Base-by-base conservation (phyloP, 345 rosid genomes). In the Microthlaspi erraticum region DNA sequence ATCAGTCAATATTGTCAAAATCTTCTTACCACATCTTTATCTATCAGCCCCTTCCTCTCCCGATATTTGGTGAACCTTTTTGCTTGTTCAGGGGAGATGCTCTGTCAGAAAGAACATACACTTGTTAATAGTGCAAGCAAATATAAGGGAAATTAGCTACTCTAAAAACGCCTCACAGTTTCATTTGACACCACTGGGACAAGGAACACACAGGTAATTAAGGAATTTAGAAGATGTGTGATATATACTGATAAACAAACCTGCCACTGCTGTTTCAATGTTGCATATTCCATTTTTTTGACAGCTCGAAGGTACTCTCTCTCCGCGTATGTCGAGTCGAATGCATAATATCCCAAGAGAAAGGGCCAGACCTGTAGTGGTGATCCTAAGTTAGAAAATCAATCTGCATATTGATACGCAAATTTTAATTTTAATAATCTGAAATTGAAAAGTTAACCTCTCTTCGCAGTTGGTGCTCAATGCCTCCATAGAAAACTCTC, bases 261-360 rank as follows among this genome's bases (percentile, higher is more conserved):
- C 98, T 93, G 86, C 98, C 98, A 93, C 79, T 93, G 97, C 60
- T 63, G 81, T 80, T 92, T 92, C 63, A 92, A 70, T n/a, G 89
- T 85, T 82, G 83, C 86, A 66, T 92, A 92, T 83, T 90, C 99
- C 42, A 66, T 68, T 80, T 51, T 86, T 80, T 84, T 95, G 49
- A 67, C 65, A 31, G 90, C 78, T 66, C 66, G 84, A 37, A 72
- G 86, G 75, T 81, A 86, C 62, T 87, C 91, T 84, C 98, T 85
- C 85, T 95, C 98, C 3, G 97, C 92, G 67, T 83, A 83, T 1
- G 98, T 89, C 23, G 98, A 91, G 59, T 91, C 95, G 78, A 78
- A 88, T 52, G 87, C 59, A 78, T 89, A 57, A 80, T 86, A 86
- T 81, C 98, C 98, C 92, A 92, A 78, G 63, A 95, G 82, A 66